Evolutionary conservation across 768 basidiomycete genomes (phyloP).

Genomic region (Psilocybe tampanensis): DNA sequence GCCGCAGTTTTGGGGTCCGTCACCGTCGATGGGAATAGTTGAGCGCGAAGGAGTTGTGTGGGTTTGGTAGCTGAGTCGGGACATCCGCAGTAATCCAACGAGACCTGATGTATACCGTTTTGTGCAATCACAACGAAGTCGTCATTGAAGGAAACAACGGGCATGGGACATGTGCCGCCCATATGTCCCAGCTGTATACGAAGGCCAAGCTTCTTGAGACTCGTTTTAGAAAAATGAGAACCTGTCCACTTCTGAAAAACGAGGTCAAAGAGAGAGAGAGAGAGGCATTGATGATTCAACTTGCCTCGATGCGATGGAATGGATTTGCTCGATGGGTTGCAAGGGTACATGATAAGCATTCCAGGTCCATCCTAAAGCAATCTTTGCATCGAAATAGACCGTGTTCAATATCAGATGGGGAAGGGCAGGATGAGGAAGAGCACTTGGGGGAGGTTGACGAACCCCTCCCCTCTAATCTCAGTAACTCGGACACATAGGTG

Average conservation of each 20-base stretch:
- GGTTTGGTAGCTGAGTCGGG: neutral
- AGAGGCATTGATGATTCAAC: neutral
- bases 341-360: neutral
- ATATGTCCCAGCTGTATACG: constrained; percentile 29
- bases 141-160: constrained; percentile 7
- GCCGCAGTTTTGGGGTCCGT: constrained; percentile 21
- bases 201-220: constrained; percentile 26
- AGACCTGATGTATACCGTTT: constrained; percentile 30
- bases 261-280: neutral
- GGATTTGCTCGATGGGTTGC: neutral
- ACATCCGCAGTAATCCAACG: constrained; percentile 35
- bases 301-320: neutral
- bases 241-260: constrained; percentile 14
- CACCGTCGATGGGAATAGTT: constrained; percentile 23
- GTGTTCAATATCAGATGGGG: neutral
- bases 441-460: neutral
- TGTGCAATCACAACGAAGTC: constrained; percentile 31
- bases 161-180: constrained; percentile 16
- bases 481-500: neutral
- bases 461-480: neutral
- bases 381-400: neutral
- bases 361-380: neutral
- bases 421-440: neutral
- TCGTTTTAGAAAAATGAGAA: constrained; percentile 6
- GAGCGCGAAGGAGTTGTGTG: constrained; percentile 22